Evolutionary conservation across 2,329 filamentous ascomycete species (phyloP).

Genomic region (Paracorniculantispora psalliotae): DNA sequence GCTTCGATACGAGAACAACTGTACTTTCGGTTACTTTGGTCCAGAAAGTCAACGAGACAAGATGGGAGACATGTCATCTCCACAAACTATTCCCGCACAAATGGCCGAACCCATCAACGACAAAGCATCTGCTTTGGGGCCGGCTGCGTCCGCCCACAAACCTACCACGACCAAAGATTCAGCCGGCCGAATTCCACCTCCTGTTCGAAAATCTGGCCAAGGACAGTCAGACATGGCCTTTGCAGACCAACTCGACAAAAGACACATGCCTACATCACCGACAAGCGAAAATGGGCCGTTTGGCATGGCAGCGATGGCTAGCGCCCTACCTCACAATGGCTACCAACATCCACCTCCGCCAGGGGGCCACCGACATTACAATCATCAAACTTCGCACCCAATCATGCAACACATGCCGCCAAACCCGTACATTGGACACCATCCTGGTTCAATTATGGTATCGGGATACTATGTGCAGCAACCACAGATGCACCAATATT

Average conservation of each 20-base stretch:
- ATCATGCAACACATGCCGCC: constrained; percentile 28
- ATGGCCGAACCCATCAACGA: not conserved
- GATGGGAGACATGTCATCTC: constrained; percentile 9
- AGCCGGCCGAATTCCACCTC: not conserved
- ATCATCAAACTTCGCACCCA: constrained; percentile 25
- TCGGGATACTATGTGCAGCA: constrained; percentile 39
- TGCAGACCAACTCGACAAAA: constrained; percentile 34
- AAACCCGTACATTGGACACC: constrained; percentile 29
- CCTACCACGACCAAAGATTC: not conserved
- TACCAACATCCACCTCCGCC: constrained; percentile 28
- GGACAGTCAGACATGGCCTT: constrained; percentile 28
- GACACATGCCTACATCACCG: constrained; percentile 15
- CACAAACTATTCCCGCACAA: not conserved
- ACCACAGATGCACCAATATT: constrained; percentile 34
- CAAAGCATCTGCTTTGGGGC: not conserved
- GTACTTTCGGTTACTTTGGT: not conserved
- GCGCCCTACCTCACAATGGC: constrained; percentile 31
- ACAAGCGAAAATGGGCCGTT: constrained; percentile 24
- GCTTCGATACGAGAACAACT: not conserved
- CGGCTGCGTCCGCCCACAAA: not conserved
- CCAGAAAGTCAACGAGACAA: not conserved
- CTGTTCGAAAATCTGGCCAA: not conserved
- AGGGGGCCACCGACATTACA: constrained; percentile 24
- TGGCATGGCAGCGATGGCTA: constrained; percentile 37
- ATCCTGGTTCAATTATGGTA: constrained; percentile 24